Evolutionary conservation across 768 basidiomycete species (phyloP), one percentile per base, ranked within the genome.

Genomic region (Asterophora parasitica): DNA sequence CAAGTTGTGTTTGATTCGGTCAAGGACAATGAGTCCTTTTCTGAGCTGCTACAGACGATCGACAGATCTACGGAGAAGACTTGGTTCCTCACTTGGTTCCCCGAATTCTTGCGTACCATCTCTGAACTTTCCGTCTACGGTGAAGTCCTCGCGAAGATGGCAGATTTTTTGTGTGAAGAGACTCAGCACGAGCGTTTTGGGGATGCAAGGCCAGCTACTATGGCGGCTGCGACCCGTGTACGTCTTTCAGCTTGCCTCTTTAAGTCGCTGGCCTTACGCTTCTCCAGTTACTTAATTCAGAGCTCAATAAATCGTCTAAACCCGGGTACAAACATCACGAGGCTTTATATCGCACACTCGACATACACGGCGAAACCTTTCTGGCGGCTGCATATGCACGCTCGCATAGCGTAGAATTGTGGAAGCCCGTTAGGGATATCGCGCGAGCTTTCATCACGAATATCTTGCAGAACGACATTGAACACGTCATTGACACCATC

Each of bases 1-100:
- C 78, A 83, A 54, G 75, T 86, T 30, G 76, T 92, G 6, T 85
- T 95, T 57, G 90, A 89, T 58, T 77, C 84, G 11, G 77, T 97
- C 59, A 88, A 87, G 61, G 83, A 90, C 59, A 97, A 95, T 61
- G 61, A 70, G 2, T 69, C 73, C 5, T 85, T 78, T 58, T 58
- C 68, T 28, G 62, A 72, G 26, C 63, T 78, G 34, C 53, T 88
- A 10, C 68, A 70, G 45, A 65, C 61, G 3, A 50, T 60, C 9
- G 58, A 58, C 37, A 53, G 64, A 7, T 54, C 61, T 19, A 61
- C 61, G 6, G 68, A 72, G 19, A 60, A 62, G 28, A 66, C 72
- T 2, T 76, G 78, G 75, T 65, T 76, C 56, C 65, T 88, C 41
- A 66, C 72, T 13, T 88, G 87, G 88, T 81, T 86, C 58, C 64